These are phyloP conservation scores for Zalaria sp. DNA, from an alignment of 2,329 filamentous ascomycete species.

Conservation along the genomic window DNA sequence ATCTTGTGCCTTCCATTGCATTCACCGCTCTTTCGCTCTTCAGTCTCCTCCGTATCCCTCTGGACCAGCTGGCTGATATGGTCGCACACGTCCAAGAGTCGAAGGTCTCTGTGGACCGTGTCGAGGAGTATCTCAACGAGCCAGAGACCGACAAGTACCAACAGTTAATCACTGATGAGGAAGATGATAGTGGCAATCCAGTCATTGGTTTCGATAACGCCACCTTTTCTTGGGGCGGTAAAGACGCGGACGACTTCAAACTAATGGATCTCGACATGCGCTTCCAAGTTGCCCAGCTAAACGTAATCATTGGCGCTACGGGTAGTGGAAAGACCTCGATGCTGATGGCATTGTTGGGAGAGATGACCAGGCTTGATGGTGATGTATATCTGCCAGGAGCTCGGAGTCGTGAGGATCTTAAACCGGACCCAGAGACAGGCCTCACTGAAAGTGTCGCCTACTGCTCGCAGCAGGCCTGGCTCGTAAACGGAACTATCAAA, in stretches of 20 bases:
- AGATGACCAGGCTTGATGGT: slow-evolving; percentile 81
- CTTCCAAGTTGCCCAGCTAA: slow-evolving; percentile 75
- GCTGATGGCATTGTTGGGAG: slow-evolving; percentile 87
- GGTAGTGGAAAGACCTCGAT: slow-evolving; percentile 93
- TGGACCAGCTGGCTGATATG: slow-evolving; percentile 97
- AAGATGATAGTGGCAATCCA: slow-evolving; percentile 53
- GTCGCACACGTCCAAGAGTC: slow-evolving; percentile 95
- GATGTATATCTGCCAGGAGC: slow-evolving; percentile 75
- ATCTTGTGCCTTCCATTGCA: slow-evolving; percentile 77
- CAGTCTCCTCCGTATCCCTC: slow-evolving; percentile 77
- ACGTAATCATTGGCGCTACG: slow-evolving; percentile 84
- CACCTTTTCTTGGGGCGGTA: slow-evolving; percentile 77
- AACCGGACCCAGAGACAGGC: slow-evolving; percentile 65
- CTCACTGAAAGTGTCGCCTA: slow-evolving; percentile 89
- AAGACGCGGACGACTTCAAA: slow-evolving; percentile 41
- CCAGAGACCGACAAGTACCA: slow-evolving; percentile 93
- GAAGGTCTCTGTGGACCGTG: slow-evolving; percentile 90
- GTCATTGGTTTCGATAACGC: slow-evolving; percentile 75
- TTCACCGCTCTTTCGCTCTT: slow-evolving; percentile 96
- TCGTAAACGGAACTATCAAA: slow-evolving; percentile 89
- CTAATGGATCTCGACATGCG: slow-evolving; percentile 71
- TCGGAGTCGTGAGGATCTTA: slow-evolving; percentile 72
- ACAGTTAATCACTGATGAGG: slow-evolving; percentile 59
- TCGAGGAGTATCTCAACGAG: slow-evolving; percentile 85
- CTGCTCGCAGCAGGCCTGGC: slow-evolving; percentile 91